Evolutionary conservation across 768 basidiomycete species (phyloP).

Genomic region (Dacryopinax primogenitus): DNA sequence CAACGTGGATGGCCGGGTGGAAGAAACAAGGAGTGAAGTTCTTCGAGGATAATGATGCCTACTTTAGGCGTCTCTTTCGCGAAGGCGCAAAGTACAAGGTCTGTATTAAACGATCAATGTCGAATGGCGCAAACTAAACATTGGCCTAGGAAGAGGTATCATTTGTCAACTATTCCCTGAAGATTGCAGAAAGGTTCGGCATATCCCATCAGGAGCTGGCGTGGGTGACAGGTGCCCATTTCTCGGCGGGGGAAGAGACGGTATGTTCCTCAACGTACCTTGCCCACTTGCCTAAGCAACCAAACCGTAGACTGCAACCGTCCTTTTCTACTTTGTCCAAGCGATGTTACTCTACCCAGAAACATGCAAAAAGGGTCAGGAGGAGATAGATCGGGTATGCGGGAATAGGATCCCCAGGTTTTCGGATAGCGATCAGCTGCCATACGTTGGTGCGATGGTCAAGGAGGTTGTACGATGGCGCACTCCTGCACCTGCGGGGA

Average conservation of each 20-base stretch:
- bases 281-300: not conserved
- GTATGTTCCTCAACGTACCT: not conserved
- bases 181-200: not conserved
- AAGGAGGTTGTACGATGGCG: conserved; percentile 19
- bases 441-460: conserved; percentile 23
- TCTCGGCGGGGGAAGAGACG: not conserved
- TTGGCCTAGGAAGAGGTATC: not conserved
- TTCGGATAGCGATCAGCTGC: conserved; percentile 20
- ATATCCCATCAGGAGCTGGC: not conserved
- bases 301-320: not conserved
- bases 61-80: not conserved
- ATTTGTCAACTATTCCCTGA: not conserved
- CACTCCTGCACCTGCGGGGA: not conserved
- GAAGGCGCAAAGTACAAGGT: conserved; percentile 1
- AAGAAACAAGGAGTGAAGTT: not conserved
- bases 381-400: conserved; percentile 21
- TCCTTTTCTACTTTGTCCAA: conserved; percentile 21
- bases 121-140: not conserved
- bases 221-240: not conserved
- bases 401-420: conserved; percentile 20
- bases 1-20: not conserved
- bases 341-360: conserved; percentile 20
- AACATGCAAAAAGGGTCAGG: conserved; percentile 22
- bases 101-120: not conserved
- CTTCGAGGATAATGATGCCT: not conserved